Percentiles rank a stretch among this genome's conserved stretches.
Conservation (phyloP, 345 rosid species). For the Eucalyptus cladocalyx region DNA sequence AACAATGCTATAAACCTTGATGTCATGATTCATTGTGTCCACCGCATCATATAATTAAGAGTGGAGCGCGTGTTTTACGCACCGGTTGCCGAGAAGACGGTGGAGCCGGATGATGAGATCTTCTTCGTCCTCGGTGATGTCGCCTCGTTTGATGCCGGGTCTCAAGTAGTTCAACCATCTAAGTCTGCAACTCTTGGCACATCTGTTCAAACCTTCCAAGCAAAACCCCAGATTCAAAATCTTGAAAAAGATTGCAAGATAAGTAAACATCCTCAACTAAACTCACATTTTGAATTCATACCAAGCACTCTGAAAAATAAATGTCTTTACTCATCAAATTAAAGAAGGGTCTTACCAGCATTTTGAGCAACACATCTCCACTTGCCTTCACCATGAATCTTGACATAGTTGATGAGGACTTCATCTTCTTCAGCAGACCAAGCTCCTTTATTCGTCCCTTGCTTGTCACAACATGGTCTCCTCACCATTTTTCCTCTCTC, state of each 20-base stretch:
- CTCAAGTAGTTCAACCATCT: conserved; percentile 5
- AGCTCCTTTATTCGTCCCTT: neutral
- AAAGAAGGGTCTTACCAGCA: neutral
- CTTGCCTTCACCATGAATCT: neutral
- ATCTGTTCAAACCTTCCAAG: neutral
- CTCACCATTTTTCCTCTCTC: neutral
- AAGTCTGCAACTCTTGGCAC: conserved; percentile 6
- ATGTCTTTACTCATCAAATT: neutral
- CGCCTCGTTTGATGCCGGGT: neutral
- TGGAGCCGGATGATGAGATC: conserved; percentile 2
- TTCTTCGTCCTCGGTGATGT: neutral
- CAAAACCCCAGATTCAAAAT: neutral
- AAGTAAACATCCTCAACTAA: neutral
- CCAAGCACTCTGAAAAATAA: neutral
- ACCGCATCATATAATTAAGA: neutral
- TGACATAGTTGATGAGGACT: neutral
- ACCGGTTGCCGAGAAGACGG: conserved; percentile 4
- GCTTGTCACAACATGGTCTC: neutral
- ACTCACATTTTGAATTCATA: neutral
- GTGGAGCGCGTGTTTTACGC: neutral
- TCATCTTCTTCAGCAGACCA: conserved; percentile 1
- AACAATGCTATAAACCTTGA: neutral
- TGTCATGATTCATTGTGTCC: neutral
- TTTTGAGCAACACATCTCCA: neutral
- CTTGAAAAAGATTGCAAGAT: neutral